phyloP scores from a whole-genome alignment of 1,284 basidiomycete species.

The Ustilago lituana region DNA sequence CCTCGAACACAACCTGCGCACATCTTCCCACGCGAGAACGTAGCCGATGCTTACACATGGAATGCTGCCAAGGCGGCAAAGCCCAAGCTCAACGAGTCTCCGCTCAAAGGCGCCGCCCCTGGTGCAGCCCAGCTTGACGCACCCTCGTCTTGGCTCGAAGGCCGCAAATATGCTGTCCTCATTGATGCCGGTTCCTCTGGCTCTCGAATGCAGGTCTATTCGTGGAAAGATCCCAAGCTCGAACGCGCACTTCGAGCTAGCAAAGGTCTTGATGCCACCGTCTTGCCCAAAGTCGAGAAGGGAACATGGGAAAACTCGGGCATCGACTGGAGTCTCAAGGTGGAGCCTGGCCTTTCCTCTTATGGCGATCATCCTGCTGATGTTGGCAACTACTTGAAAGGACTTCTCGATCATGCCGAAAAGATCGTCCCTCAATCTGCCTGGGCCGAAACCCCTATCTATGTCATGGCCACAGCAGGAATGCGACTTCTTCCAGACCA shows the following conservation, averaged over 20 bases:
- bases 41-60: slow-evolving; percentile 44
- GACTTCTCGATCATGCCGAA: slow-evolving; percentile 83
- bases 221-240: slow-evolving; percentile 84
- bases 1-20: slow-evolving; percentile 5
- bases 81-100: slow-evolving; percentile 29
- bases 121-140: slow-evolving; percentile 45
- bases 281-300: slow-evolving; percentile 87
- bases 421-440: slow-evolving; percentile 85
- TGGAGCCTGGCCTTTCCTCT: slow-evolving; percentile 94
- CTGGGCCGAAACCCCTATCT: slow-evolving; percentile 84
- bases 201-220: slow-evolving; percentile 94
- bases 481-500: slow-evolving; percentile 85
- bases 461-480: slow-evolving; percentile 94
- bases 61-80: slow-evolving; percentile 45
- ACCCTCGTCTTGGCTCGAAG: slow-evolving; percentile 36
- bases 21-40: slow-evolving; percentile 23
- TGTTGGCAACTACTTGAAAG: slow-evolving; percentile 80
- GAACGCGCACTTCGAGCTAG: slow-evolving; percentile 67
- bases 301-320: slow-evolving; percentile 78
- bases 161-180: slow-evolving; percentile 81
- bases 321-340: slow-evolving; percentile 83
- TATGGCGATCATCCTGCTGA: slow-evolving; percentile 77
- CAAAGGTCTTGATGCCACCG: slow-evolving; percentile 57
- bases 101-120: slow-evolving; percentile 41
- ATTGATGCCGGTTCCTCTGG: slow-evolving; percentile 98